Evolutionary conservation across 257 asterid species (phyloP).

Genomic region (Gardenia jasminoides): DNA sequence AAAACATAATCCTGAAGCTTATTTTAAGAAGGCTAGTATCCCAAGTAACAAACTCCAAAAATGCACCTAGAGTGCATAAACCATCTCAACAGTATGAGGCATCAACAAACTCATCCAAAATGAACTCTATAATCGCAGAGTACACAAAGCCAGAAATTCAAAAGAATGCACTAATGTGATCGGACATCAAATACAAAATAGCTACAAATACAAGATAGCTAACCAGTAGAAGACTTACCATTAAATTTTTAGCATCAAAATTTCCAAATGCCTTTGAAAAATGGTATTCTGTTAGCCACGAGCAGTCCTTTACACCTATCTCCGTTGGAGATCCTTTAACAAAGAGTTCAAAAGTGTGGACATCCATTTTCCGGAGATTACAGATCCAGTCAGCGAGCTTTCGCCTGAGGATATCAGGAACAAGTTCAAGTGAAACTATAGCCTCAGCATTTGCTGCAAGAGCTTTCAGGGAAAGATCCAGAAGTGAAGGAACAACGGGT

Average conservation of each 20-base stretch:
- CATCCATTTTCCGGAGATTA: constrained; percentile 51
- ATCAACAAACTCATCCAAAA: neutral
- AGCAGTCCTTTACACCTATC: constrained; percentile 61
- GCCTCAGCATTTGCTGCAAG: constrained; percentile 58
- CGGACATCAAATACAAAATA: neutral
- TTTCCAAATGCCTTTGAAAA: constrained; percentile 41
- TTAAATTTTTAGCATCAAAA: constrained; percentile 42
- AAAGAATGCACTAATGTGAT: neutral
- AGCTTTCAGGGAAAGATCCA: constrained; percentile 56
- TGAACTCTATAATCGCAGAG: neutral
- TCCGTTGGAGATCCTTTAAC: constrained; percentile 62
- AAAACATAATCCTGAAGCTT: neutral
- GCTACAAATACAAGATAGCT: neutral
- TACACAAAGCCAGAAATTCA: neutral
- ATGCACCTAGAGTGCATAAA: neutral
- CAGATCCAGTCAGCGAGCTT: constrained; percentile 54
- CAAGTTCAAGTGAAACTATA: constrained; percentile 53
- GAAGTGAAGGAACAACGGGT: constrained; percentile 50
- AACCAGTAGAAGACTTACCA: constrained; percentile 40
- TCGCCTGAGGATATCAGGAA: constrained; percentile 57
- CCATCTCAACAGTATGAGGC: neutral
- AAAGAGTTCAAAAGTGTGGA: constrained; percentile 42
- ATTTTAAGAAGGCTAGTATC: too few relatives aligned
- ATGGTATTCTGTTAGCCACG: constrained; percentile 65
- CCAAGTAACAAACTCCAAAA: neutral